A percentile compares a stretch with the other conserved stretches of the same genome.
phyloP scores from a whole-genome alignment of 306 rosid species.

The Quillaja saponaria region DNA sequence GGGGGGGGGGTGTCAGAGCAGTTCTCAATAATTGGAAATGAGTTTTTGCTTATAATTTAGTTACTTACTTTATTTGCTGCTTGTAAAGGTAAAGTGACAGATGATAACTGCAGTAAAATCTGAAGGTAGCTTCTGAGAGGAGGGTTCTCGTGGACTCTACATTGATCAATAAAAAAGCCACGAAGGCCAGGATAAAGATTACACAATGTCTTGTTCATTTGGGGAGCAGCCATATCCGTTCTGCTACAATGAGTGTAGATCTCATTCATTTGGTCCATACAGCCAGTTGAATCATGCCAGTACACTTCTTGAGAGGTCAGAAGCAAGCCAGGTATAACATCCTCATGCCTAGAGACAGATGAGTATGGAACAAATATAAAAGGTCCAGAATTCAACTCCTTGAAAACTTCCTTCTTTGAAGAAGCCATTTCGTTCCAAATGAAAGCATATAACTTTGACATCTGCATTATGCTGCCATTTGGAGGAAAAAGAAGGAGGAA shows the following conservation, averaged over 20 bases:
- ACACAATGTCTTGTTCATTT: conserved; percentile 56
- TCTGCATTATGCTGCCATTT: conserved; percentile 66
- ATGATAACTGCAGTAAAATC: conserved; percentile 76
- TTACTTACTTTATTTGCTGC: conserved; percentile 68
- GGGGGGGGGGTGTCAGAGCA: conserved; percentile 28
- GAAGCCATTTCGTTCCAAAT: conserved; percentile 76
- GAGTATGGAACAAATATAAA: conserved; percentile 71
- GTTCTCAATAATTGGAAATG: conserved; percentile 20
- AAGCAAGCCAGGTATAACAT: conserved; percentile 65
- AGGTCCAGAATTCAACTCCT: conserved; percentile 64
- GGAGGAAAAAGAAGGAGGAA: conserved; percentile 14
- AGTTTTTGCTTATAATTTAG: conserved; percentile 13
- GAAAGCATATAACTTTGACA: conserved; percentile 74
- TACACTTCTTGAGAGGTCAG: conserved; percentile 62
- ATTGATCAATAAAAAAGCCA: conserved; percentile 70
- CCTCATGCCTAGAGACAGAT: conserved; percentile 48
- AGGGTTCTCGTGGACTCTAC: conserved; percentile 70
- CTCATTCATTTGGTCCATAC: conserved; percentile 52
- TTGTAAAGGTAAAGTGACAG: conserved; percentile 66
- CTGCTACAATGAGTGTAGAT: conserved; percentile 39
- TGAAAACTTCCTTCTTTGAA: conserved; percentile 56
- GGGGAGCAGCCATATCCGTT: conserved; percentile 29
- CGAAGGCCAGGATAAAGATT: conserved; percentile 70
- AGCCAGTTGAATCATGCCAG: conserved; percentile 78
- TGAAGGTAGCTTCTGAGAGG: conserved; percentile 71